phyloP scores from a whole-genome alignment of 345 rosid species.

The Eucalyptus erythrocorys region DNA sequence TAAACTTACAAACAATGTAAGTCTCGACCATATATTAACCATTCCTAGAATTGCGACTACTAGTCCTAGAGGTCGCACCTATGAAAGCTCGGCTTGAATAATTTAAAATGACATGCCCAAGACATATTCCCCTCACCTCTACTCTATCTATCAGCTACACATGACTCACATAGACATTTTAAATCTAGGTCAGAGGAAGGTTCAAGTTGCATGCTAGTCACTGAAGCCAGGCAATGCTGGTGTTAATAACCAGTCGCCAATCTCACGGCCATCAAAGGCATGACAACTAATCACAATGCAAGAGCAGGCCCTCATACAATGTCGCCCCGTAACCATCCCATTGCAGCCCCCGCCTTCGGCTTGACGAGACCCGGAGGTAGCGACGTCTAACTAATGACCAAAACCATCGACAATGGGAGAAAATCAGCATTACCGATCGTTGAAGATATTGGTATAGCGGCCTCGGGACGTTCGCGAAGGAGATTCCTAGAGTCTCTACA shows the following conservation, averaged over 20 bases:
- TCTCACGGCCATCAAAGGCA: background rate
- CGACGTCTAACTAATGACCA: background rate
- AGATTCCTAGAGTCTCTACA: conserved; percentile 28
- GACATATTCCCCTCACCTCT: background rate
- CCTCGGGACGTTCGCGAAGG: conserved; percentile 17
- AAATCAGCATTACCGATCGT: conserved; percentile 33
- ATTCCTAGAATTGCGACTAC: background rate
- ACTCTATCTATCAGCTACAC: background rate
- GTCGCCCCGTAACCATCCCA: background rate
- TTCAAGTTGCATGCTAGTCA: background rate
- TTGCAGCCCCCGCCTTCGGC: background rate
- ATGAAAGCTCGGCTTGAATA: background rate
- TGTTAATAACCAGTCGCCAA: background rate
- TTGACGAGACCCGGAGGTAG: background rate
- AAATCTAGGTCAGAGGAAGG: background rate
- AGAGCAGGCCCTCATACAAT: background rate
- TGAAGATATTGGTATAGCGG: conserved; percentile 62
- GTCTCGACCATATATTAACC: background rate
- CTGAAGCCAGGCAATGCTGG: background rate
- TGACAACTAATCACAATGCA: background rate
- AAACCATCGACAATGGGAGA: background rate
- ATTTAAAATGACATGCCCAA: background rate
- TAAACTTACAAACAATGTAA: background rate
- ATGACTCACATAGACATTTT: background rate
- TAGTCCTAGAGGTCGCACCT: background rate